Base-by-base conservation (phyloP, 2,329 filamentous ascomycete species). In the Annulohypoxylon truncatum region DNA sequence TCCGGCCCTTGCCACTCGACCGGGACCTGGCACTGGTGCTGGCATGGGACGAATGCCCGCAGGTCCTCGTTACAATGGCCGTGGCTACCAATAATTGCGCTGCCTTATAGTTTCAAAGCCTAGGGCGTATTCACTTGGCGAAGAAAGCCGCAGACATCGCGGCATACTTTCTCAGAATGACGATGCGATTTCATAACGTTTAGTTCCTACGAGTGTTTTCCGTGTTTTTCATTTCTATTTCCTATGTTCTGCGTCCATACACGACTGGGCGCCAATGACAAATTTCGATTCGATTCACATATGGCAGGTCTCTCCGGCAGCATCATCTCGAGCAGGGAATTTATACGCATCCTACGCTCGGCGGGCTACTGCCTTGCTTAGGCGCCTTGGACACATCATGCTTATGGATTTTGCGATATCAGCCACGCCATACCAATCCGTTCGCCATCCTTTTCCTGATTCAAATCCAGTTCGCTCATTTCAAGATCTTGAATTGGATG, bases 1-100 rank as follows among this genome's bases (percentile, higher is more conserved):
- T 79, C 95, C 94, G 35, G 93, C 93, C 50, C 89, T 94, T 72
- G 88, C 92, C 55, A 97, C 94, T 73, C 93, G 94, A 59, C 94
- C 95, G 66, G 95, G 94, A 42, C 93, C 94, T 70, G 92, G 92
- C 28, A 87, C 89, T 71, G 92, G 92, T 18, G 85, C 90, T 65
- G 84, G 88, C 64, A 85, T 92, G 73, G 81, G 80, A 57, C 88
- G 86, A 33, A 82, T 89, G 77, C 85, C 84, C 67, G 85, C 87
- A 55, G 85, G 84, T 61, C 80, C 87, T 73, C 85, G 89, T 60
- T 90, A 86, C 76, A 83, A 82, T 71, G 82, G 82, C 72, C 76
- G 76, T 67, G 78, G 82, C 71, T 91, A 87, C 78, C 88, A 89
- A 74, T 90, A 78, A 80, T 71, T 20, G 44, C 58, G 53, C 50